These are phyloP conservation scores for Davidsoniella neocaledoniae DNA, from an alignment of 2,329 filamentous ascomycete genomes.

Conservation along the genomic window DNA sequence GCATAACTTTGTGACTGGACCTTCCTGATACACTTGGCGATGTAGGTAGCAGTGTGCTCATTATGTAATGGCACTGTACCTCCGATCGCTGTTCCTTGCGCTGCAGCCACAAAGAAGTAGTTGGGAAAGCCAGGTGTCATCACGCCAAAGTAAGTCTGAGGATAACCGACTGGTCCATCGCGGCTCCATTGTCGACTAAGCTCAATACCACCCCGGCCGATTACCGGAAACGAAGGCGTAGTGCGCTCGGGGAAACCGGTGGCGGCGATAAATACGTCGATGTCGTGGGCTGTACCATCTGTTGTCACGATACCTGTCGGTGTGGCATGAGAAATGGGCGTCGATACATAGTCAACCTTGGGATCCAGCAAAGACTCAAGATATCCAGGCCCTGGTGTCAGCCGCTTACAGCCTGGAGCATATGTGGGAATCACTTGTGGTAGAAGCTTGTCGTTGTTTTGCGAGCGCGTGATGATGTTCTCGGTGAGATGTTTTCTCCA, in stretches of 20 bases:
- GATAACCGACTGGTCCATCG: slow-evolving; percentile 22
- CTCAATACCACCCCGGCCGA: slow-evolving; percentile 15
- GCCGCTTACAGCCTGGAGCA: slow-evolving; percentile 43
- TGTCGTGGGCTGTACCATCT: slow-evolving; percentile 37
- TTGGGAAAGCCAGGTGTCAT: slow-evolving; percentile 30
- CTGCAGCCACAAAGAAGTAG: slow-evolving; percentile 18
- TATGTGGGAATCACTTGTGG: slow-evolving; percentile 29
- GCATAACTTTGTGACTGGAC: slow-evolving; percentile 11
- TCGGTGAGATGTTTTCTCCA: slow-evolving; percentile 24
- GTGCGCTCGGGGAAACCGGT: slow-evolving; percentile 25
- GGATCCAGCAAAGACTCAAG: slow-evolving; percentile 44
- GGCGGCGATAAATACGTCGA: slow-evolving; percentile 50
- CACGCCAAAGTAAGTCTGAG: slow-evolving; percentile 29
- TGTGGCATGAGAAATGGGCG: slow-evolving; percentile 40
- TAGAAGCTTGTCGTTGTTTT: slow-evolving; percentile 24
- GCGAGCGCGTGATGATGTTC: slow-evolving; percentile 27
- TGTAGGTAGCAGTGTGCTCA: slow-evolving; percentile 13
- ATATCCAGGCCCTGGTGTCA: slow-evolving; percentile 51
- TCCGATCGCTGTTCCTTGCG: slow-evolving; percentile 12
- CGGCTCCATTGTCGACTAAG: no score
- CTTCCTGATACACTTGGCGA: slow-evolving; percentile 14
- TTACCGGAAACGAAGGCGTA: slow-evolving; percentile 24
- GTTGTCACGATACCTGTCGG: slow-evolving; percentile 39
- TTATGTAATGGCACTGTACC: slow-evolving; percentile 13
- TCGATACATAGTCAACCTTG: slow-evolving; percentile 43